Evolutionary conservation across 257 asterid species (phyloP).

Genomic region (Orobanche coerulescens): DNA sequence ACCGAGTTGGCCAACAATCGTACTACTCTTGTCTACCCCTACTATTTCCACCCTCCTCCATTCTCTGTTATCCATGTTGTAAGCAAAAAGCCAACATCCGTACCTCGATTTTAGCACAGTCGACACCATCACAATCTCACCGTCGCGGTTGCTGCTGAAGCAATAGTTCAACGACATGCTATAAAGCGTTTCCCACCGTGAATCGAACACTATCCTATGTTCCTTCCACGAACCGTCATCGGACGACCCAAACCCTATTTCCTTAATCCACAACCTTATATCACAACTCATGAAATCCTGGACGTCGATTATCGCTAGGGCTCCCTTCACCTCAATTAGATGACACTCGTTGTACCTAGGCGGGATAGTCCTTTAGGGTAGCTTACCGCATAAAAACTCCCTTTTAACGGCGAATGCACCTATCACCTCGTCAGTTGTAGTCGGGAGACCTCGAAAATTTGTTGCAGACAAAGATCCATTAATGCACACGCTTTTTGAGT

Average conservation of each 20-base stretch:
- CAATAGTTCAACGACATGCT: background rate
- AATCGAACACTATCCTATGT: background rate
- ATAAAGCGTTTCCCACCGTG: background rate
- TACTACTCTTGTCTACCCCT: background rate
- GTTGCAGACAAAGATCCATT: slow-evolving; percentile 2
- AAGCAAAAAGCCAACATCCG: background rate
- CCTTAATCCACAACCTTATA: background rate
- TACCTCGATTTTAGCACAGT: background rate
- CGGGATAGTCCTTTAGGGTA: background rate
- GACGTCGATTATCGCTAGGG: background rate
- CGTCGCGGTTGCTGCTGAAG: background rate
- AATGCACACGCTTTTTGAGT: background rate
- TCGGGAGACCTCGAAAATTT: background rate
- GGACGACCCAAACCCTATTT: background rate
- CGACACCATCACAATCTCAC: background rate
- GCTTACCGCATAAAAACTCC: background rate
- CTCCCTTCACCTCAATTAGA: background rate
- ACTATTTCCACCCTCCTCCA: background rate
- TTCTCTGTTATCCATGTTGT: background rate
- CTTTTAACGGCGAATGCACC: background rate
- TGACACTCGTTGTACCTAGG: background rate
- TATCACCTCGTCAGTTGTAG: background rate
- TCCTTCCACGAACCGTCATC: background rate
- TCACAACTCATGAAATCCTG: background rate
- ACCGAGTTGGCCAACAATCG: background rate